Evolutionary conservation across 2,329 filamentous ascomycete species (phyloP).

Genomic region (Colletotrichum phormii): DNA sequence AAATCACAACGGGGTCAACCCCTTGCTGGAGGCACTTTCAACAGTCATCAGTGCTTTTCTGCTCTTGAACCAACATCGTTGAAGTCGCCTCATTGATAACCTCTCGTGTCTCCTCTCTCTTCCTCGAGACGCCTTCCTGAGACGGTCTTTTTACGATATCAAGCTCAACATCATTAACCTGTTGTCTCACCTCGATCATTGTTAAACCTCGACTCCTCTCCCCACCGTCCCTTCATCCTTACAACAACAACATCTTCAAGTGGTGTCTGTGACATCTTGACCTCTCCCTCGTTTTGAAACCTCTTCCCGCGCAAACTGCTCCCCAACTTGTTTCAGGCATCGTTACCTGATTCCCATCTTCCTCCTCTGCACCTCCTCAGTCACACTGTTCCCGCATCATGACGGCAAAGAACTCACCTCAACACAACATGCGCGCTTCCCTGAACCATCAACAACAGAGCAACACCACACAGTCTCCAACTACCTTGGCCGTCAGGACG

Average conservation of each 20-base stretch:
- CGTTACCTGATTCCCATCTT: background rate
- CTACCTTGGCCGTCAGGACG: slow-evolving; percentile 11
- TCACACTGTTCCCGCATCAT: slow-evolving; percentile 1
- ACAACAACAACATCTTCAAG: slow-evolving; percentile 6
- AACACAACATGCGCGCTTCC: slow-evolving; percentile 6
- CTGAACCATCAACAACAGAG: background rate
- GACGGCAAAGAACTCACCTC: slow-evolving; percentile 15
- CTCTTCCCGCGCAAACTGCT: slow-evolving; percentile 14
- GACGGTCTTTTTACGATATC: slow-evolving; percentile 14
- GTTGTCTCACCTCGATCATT: slow-evolving; percentile 4
- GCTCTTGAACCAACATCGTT: slow-evolving; percentile 13
- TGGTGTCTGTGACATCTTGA: slow-evolving; percentile 2
- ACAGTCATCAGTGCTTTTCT: slow-evolving; percentile 1
- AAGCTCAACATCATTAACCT: background rate
- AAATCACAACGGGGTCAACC: slow-evolving; percentile 29
- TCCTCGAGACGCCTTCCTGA: background rate
- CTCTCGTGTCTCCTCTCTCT: background rate
- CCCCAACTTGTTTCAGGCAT: slow-evolving; percentile 19
- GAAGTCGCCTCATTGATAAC: slow-evolving; percentile 27
- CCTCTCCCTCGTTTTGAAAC: slow-evolving; percentile 16
- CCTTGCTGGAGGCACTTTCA: slow-evolving; percentile 26
- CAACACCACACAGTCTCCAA: slow-evolving; percentile 15
- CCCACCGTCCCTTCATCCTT: background rate
- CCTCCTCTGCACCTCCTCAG: background rate
- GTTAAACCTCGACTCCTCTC: slow-evolving; percentile 5